A percentile compares a stretch with the other conserved stretches of the same genome.
phyloP scores from a whole-genome alignment of 257 asterid genomes.

The Lycium barbarum region DNA sequence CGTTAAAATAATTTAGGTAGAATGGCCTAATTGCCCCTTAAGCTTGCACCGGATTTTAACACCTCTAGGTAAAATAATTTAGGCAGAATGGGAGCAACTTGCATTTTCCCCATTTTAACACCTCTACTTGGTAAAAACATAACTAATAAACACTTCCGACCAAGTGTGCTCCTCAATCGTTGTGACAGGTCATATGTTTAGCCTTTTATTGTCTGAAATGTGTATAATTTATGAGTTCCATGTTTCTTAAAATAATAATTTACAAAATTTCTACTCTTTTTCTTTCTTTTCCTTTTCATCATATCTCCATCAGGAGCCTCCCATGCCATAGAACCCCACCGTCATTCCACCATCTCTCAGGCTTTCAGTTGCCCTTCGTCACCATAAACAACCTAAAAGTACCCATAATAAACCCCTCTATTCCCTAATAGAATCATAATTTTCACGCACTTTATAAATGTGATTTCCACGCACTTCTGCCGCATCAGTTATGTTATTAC shows the following conservation, averaged over 20 bases:
- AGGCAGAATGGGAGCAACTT: not conserved
- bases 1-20: not conserved
- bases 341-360: not conserved
- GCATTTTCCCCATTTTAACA: not conserved
- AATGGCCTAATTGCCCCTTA: not conserved
- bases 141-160: not conserved
- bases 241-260: no score
- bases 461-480: not conserved
- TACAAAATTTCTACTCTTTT: not conserved
- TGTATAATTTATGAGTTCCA: not conserved
- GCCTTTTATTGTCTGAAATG: not conserved
- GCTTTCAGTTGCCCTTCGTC: not conserved
- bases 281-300: not conserved
- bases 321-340: not conserved
- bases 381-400: not conserved
- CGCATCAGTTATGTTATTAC: not conserved
- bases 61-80: not conserved
- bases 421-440: not conserved
- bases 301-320: not conserved
- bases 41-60: not conserved
- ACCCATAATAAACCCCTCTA: not conserved
- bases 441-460: not conserved
- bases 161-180: not conserved
- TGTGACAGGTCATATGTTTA: not conserved
- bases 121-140: not conserved